Evolutionary conservation across 371 early-diverging fungal genomes (phyloP).

Genomic region (Saksenaea vasiformis): DNA sequence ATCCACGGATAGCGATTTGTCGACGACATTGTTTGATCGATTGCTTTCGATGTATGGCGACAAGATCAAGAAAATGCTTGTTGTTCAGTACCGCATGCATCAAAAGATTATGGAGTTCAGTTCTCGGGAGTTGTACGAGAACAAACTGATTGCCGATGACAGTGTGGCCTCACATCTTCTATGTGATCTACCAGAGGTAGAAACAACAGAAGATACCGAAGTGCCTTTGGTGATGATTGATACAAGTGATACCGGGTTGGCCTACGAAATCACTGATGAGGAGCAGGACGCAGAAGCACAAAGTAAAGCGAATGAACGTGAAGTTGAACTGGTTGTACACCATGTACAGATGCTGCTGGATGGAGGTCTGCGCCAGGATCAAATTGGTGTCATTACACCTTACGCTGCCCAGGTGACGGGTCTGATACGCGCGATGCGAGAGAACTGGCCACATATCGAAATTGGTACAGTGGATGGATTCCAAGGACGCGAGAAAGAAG

Average conservation of each 20-base stretch:
- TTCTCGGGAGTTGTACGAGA: constrained; percentile 63
- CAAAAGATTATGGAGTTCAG: constrained; percentile 80
- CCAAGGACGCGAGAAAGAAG: constrained; percentile 96
- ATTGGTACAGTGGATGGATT: constrained; percentile 95
- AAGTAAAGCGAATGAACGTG: constrained; percentile 74
- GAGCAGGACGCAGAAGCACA: constrained; percentile 53
- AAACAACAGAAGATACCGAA: constrained; percentile 56
- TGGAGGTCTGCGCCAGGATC: constrained; percentile 62
- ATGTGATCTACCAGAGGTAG: constrained; percentile 61
- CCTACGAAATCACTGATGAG: constrained; percentile 52
- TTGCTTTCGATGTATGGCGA: constrained; percentile 59
- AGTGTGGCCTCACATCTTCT: constrained; percentile 71
- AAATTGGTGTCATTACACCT: constrained; percentile 88
- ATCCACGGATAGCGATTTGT: constrained; percentile 33
- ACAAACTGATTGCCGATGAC: constrained; percentile 64
- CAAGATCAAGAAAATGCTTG: constrained; percentile 66
- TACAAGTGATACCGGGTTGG: constrained; percentile 70
- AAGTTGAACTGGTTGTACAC: constrained; percentile 65
- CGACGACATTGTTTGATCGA: constrained; percentile 73
- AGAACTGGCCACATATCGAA: constrained; percentile 59
- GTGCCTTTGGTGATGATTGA: constrained; percentile 74
- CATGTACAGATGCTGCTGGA: constrained; percentile 65
- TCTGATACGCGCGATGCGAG: constrained; percentile 38
- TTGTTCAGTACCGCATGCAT: constrained; percentile 92
- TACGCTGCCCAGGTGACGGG: constrained; percentile 80